Percentiles rank a stretch among this genome's conserved stretches.
phyloP scores from a whole-genome alignment of 345 rosid species.

The Leavenworthia alabamica region DNA sequence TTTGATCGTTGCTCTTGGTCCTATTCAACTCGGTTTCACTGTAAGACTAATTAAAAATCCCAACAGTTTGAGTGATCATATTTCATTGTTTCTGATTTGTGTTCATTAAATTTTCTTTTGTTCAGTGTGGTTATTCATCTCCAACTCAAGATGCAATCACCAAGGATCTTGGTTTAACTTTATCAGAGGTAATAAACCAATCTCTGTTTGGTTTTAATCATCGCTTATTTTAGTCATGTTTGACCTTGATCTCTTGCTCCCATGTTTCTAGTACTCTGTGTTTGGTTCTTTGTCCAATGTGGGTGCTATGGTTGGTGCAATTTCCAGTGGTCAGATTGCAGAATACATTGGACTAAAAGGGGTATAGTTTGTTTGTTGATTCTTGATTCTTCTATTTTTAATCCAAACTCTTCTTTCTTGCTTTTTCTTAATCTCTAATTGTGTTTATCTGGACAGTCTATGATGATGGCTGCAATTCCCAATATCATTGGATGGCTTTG shows the following conservation, averaged over 20 bases:
- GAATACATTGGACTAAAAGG: conserved; percentile 96
- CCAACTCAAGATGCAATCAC: conserved; percentile 81
- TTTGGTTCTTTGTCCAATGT: conserved; percentile 96
- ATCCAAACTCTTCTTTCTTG: too few species aligned
- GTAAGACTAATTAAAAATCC: conserved; percentile 34
- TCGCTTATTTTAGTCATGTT: neutral
- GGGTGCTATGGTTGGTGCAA: conserved; percentile 99
- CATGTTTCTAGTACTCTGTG: conserved; percentile 54
- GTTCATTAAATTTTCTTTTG: neutral
- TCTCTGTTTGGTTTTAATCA: conserved; percentile 5
- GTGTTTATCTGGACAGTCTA: conserved; percentile 46
- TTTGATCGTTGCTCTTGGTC: too few species aligned
- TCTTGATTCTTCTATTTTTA: neutral
- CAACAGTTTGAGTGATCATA: neutral
- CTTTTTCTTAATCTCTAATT: neutral
- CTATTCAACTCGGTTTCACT: conserved; percentile 96
- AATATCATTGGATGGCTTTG: conserved; percentile 96
- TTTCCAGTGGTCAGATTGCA: conserved; percentile 93
- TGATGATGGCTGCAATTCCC: conserved; percentile 95
- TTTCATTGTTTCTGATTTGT: neutral
- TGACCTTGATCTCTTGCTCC: conserved; percentile 32
- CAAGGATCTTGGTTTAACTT: conserved; percentile 67
- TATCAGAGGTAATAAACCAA: conserved; percentile 57
- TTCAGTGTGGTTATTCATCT: conserved; percentile 84
- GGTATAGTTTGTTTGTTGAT: conserved; percentile 34